Conservation (phyloP, 148 eudicot species). For the Camellia sinensis region DNA sequence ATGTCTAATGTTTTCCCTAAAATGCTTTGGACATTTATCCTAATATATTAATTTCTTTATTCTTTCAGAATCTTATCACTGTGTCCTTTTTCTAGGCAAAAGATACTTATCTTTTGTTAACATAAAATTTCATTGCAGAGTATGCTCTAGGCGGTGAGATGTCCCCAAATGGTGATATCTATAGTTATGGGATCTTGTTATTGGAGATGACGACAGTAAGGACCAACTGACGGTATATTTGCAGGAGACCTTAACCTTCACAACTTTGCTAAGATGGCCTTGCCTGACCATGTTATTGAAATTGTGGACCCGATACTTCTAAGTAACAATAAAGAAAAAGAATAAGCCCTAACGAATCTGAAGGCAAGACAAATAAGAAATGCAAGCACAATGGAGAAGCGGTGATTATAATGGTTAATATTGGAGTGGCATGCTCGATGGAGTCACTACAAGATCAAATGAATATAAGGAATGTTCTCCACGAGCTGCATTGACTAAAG, state of each 20-base stretch:
- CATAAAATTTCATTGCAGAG: neutral
- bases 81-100: neutral
- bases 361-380: neutral
- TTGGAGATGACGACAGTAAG: slow-evolving; percentile 11
- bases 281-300: neutral
- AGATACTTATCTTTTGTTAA: neutral
- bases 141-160: slow-evolving; percentile 15
- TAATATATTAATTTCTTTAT: neutral
- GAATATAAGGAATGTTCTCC: neutral
- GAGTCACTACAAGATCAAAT: neutral
- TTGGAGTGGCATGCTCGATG: neutral
- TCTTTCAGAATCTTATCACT: no score
- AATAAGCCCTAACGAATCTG: no score
- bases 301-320: neutral
- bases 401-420: neutral
- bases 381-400: neutral
- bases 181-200: slow-evolving; percentile 16
- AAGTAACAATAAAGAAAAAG: neutral
- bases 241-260: neutral
- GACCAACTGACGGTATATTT: slow-evolving; percentile 12
- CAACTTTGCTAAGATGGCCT: slow-evolving; percentile 1
- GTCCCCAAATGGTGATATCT: slow-evolving; percentile 10
- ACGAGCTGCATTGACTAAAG: neutral
- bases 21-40: no score
- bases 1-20: neutral